phyloP scores from a whole-genome alignment of 306 rosid genomes.

The Luffa acutangula region DNA sequence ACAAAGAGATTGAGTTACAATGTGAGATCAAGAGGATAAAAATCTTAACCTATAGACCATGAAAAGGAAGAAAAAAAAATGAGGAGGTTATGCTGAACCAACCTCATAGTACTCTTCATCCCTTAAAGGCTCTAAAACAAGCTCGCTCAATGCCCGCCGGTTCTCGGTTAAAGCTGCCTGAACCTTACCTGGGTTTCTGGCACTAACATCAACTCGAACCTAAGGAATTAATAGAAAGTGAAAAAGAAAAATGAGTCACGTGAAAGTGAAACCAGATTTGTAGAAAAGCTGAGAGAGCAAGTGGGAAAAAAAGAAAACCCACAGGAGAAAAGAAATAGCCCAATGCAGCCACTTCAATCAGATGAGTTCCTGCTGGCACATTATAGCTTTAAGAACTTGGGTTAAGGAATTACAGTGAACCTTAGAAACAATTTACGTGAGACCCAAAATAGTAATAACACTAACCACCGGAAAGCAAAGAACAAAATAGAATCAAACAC shows the following conservation, averaged over 20 bases:
- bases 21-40: slow-evolving; percentile 10
- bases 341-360: slow-evolving; percentile 79
- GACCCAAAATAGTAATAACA: background rate
- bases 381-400: slow-evolving; percentile 56
- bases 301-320: slow-evolving; percentile 11
- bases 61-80: background rate
- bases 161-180: slow-evolving; percentile 93
- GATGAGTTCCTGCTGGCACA: slow-evolving; percentile 94
- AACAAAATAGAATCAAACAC: background rate
- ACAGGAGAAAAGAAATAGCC: slow-evolving; percentile 94
- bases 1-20: slow-evolving; percentile 16
- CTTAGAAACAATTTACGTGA: slow-evolving; percentile 11
- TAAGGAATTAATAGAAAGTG: slow-evolving; percentile 15
- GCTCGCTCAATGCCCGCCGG: slow-evolving; percentile 66
- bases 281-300: background rate
- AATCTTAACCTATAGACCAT: background rate
- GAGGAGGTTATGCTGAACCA: slow-evolving; percentile 8
- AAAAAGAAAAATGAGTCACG: background rate
- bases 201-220: slow-evolving; percentile 99
- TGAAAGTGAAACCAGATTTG: background rate
- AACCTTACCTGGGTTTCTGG: slow-evolving; percentile 90
- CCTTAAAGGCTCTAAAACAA: slow-evolving; percentile 81
- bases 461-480: background rate
- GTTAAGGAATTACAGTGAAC: slow-evolving; percentile 35
- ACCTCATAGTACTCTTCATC: slow-evolving; percentile 89